These are phyloP conservation scores for Primulina tabacum DNA, from an alignment of 257 asterid genomes.

Conservation along the genomic window DNA sequence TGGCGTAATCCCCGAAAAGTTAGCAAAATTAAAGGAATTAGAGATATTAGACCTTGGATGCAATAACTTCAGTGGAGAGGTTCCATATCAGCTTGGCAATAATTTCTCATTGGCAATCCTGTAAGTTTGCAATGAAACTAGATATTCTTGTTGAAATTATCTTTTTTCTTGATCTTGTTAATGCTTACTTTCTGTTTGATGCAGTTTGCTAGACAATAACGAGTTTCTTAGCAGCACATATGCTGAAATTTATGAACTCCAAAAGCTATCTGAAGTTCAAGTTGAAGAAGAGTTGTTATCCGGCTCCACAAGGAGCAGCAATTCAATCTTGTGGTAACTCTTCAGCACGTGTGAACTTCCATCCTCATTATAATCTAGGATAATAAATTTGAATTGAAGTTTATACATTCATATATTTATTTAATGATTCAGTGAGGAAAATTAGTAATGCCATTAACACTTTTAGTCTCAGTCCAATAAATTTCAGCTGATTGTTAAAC, in stretches of 20 bases:
- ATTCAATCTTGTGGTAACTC: slow-evolving; percentile 41
- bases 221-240: slow-evolving; percentile 35
- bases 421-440: background rate
- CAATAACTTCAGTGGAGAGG: slow-evolving; percentile 74
- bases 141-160: slow-evolving; percentile 9
- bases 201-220: slow-evolving; percentile 75
- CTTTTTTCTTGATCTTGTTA: slow-evolving; percentile 14
- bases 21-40: slow-evolving; percentile 51
- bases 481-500: background rate
- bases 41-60: slow-evolving; percentile 76
- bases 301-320: slow-evolving; percentile 24
- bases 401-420: background rate
- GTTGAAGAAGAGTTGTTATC: slow-evolving; percentile 42
- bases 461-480: background rate
- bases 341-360: slow-evolving; percentile 1
- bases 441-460: background rate
- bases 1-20: slow-evolving; percentile 67
- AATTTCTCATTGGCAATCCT: slow-evolving; percentile 48
- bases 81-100: slow-evolving; percentile 55
- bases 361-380: background rate
- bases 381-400: background rate
- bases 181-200: slow-evolving; percentile 10
- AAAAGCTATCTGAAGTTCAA: slow-evolving; percentile 57
- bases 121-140: slow-evolving; percentile 37
- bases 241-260: slow-evolving; percentile 50